phyloP scores from a whole-genome alignment of 169 alveolate genomes.

The Cyclospora cayetanensis region DNA sequence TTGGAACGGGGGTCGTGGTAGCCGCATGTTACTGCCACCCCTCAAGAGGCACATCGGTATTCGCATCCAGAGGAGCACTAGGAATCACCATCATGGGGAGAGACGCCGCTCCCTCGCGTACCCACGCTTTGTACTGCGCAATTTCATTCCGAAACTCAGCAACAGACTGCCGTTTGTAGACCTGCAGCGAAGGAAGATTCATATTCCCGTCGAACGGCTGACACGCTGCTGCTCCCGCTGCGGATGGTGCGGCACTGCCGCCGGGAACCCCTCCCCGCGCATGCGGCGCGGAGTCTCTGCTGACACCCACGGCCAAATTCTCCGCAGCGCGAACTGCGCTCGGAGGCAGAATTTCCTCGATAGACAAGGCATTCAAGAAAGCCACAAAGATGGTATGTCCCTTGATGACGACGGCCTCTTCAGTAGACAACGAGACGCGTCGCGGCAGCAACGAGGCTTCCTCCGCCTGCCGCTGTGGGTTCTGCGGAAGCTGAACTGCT shows the following conservation, averaged over 20 bases:
- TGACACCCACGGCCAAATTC: neutral
- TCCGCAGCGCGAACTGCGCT: neutral
- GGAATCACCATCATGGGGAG: constrained; percentile 75
- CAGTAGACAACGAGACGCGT: neutral
- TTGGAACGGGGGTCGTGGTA: too few species aligned
- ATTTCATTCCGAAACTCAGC: constrained; percentile 60
- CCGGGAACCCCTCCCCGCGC: neutral
- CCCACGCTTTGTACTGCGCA: constrained; percentile 68
- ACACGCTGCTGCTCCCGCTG: neutral
- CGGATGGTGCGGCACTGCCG: neutral
- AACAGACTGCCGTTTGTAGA: constrained; percentile 39
- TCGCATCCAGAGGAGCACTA: constrained; percentile 74
- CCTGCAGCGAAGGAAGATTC: constrained; percentile 48
- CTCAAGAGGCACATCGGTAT: constrained; percentile 76
- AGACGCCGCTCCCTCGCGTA: constrained; percentile 55
- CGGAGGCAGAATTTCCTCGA: constrained; percentile 34
- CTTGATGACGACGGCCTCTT: constrained; percentile 14
- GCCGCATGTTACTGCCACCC: constrained; percentile 41
- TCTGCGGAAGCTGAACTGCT: neutral
- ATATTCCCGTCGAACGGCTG: constrained; percentile 24
- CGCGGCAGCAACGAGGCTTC: neutral
- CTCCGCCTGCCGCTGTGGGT: neutral
- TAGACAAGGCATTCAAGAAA: neutral
- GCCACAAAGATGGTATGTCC: neutral
- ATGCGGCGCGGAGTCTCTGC: neutral